Evolutionary conservation across 306 rosid species (phyloP).

Genomic region (Acacia acuminata): DNA sequence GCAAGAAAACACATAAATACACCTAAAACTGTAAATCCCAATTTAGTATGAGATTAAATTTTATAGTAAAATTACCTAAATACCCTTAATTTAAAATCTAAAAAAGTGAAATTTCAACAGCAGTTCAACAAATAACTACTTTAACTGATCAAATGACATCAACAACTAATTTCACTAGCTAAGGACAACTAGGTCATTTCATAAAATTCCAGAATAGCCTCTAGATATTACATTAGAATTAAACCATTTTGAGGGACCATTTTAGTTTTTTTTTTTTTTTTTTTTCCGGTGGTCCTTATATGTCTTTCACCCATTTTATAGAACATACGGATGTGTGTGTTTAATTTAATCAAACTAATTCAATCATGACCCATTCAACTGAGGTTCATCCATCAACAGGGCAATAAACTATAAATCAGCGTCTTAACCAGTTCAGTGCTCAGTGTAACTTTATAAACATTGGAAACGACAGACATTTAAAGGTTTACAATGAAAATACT

Average conservation of each 20-base stretch:
- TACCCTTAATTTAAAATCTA: not conserved
- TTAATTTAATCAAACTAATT: too few species aligned
- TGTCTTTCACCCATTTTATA: not conserved
- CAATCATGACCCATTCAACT: not conserved
- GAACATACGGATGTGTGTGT: not conserved
- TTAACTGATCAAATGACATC: not conserved
- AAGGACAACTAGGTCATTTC: not conserved
- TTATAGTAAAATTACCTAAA: too few species aligned
- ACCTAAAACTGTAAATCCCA: not conserved
- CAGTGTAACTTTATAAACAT: not conserved
- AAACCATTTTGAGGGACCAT: not conserved
- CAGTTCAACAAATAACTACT: too few species aligned
- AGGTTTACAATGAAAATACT: not conserved
- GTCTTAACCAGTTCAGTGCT: not conserved
- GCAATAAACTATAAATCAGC: not conserved
- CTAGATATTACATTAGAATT: not conserved
- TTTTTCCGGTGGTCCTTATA: not conserved
- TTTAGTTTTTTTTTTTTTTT: too few species aligned
- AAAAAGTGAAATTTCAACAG: not conserved
- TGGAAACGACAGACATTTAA: not conserved
- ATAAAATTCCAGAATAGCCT: not conserved
- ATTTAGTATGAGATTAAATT: not conserved
- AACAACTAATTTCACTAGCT: not conserved
- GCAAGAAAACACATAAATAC: not conserved
- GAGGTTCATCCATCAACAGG: not conserved